Evolutionary conservation across 495 filamentous ascomycete species (phyloP).

Genomic region (Halenospora varia): DNA sequence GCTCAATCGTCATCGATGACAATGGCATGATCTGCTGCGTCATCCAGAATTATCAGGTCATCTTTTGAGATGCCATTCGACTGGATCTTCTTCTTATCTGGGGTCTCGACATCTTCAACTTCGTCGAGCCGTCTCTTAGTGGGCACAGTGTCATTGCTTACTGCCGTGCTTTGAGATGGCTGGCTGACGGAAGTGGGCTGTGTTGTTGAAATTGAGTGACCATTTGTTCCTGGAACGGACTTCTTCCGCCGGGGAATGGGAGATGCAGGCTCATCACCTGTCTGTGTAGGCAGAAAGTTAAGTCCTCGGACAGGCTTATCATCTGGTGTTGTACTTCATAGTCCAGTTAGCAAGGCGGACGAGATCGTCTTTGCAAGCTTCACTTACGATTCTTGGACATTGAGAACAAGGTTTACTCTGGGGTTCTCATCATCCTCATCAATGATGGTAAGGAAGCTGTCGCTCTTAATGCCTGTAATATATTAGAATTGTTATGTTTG

Average conservation of each 20-base stretch:
- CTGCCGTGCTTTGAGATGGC: background rate
- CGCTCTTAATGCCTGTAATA: slow-evolving; percentile 47
- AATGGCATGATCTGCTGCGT: slow-evolving; percentile 61
- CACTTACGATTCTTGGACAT: slow-evolving; percentile 46
- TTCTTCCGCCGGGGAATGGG: slow-evolving; percentile 45
- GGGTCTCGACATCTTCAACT: slow-evolving; percentile 10
- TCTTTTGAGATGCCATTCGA: slow-evolving; percentile 27
- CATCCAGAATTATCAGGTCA: slow-evolving; percentile 51
- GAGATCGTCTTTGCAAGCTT: background rate
- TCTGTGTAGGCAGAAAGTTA: background rate
- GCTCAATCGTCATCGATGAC: slow-evolving; percentile 66
- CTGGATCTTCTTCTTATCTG: slow-evolving; percentile 42
- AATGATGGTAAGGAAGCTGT: slow-evolving; percentile 76
- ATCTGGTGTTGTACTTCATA: slow-evolving; percentile 7
- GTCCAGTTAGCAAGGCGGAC: no score
- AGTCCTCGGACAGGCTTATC: slow-evolving; percentile 22
- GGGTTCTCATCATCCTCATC: slow-evolving; percentile 82
- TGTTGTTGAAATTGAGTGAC: background rate
- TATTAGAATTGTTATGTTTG: slow-evolving; percentile 15
- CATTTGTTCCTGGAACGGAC: slow-evolving; percentile 26
- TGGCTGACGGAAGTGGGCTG: background rate
- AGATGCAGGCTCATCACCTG: slow-evolving; percentile 13
- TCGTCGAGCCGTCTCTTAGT: slow-evolving; percentile 17
- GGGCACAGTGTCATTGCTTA: slow-evolving; percentile 5
- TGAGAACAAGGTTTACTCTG: slow-evolving; percentile 78